Base-by-base conservation (phyloP, 1,284 basidiomycete species). In the Ganoderma resinaceum region DNA sequence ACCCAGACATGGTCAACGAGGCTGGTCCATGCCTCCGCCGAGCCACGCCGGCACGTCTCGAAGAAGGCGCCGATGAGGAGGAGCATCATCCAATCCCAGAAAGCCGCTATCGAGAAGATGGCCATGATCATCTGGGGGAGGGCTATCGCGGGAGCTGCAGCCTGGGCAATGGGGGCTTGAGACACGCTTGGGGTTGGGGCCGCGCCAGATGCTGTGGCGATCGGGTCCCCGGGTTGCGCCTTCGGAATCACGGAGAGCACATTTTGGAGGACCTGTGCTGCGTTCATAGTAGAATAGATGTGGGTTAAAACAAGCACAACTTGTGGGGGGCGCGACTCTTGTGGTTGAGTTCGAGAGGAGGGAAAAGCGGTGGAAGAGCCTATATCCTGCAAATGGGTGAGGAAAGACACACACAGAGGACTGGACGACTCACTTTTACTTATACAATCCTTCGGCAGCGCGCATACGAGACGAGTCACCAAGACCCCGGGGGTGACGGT, bases 71-170 rank as follows among this genome's bases (percentile, higher is more conserved):
- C 91, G 52, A 92, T 78, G 18, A 89, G 73, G 61, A 91, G 74
- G 63, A 93, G 82, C 73, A 91, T 87, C 7, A 87, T 66, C 86
- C 90, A 91, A 74, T 93, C 89, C n/a, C 82, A 79, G 14, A 91
- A 75, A 1, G 87, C 88, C 31, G 85, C 80, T 62, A 85, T 82
- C 2, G 80, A 80, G 35, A 80, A 69, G 23, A 80, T 66, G 63
- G 76, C 68, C 0, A 85, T 83, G 68, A 89, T 76, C 18, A 90
- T 60, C 23, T 86, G 72, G 2, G 81, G 73, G 46, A 86, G 67
- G 2, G 57, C 52, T 23, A 46, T 20, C 2, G 58, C 49, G 5
- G 33, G 7, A 2, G 49, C 43, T 23, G 35, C 5, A 2, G 65
- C 23, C 20, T 23, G 33, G 29, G 46, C 16, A 8, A 18, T 55